Evolutionary conservation across 345 rosid genomes (phyloP).

Genomic region (Dipteronia dyeriana): DNA sequence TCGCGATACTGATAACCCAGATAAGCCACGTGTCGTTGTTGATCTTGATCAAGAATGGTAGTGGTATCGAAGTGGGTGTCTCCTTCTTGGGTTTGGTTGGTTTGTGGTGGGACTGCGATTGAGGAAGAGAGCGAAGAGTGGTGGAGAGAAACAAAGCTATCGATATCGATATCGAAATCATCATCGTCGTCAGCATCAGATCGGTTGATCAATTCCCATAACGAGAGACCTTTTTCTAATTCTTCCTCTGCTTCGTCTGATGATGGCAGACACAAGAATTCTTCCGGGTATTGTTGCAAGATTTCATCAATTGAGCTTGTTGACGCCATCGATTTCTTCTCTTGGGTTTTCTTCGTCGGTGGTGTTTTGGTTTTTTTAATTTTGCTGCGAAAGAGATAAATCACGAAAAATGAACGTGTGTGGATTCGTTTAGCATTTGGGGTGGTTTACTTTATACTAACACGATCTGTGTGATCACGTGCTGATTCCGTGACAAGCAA

Average conservation of each 20-base stretch:
- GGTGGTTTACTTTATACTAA: background rate
- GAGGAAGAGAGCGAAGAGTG: slow-evolving; percentile 21
- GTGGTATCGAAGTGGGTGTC: background rate
- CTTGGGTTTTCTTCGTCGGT: too few relatives aligned
- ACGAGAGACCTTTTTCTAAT: slow-evolving; percentile 23
- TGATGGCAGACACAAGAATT: slow-evolving; percentile 11
- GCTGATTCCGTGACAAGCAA: too few relatives aligned
- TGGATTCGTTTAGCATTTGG: too few relatives aligned
- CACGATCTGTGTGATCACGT: background rate
- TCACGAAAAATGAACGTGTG: background rate
- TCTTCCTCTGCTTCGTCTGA: background rate
- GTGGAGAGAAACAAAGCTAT: slow-evolving; percentile 30
- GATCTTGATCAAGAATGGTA: background rate
- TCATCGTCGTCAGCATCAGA: slow-evolving; percentile 35
- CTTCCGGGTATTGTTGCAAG: slow-evolving; percentile 17
- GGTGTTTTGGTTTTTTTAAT: background rate
- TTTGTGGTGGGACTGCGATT: background rate
- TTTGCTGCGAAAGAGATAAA: background rate
- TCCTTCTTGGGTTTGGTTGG: too few relatives aligned
- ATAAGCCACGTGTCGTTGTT: background rate
- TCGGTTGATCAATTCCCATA: slow-evolving; percentile 44
- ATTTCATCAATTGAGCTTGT: background rate
- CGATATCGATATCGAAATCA: background rate
- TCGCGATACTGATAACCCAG: background rate
- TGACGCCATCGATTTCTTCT: slow-evolving; percentile 1